A percentile compares a stretch with the other conserved stretches of the same genome.
phyloP scores from a whole-genome alignment of 257 asterid species.

The Cruciata laevipes region DNA sequence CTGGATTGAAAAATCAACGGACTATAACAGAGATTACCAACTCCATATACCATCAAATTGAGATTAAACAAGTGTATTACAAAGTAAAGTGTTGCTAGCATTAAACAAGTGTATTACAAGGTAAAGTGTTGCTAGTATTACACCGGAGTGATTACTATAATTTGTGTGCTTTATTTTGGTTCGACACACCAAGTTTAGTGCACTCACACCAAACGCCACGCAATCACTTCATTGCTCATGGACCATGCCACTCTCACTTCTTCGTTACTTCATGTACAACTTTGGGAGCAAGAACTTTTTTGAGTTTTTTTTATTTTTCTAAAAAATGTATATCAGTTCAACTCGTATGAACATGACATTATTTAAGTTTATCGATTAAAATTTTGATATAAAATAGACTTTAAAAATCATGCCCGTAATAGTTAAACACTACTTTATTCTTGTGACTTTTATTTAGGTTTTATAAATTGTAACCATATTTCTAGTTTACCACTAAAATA shows the following conservation, averaged over 20 bases:
- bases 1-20: background rate
- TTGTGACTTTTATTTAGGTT: too few species aligned
- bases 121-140: background rate
- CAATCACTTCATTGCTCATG: background rate
- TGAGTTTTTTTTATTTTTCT: too few species aligned
- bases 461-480: too few species aligned
- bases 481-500: too few species aligned
- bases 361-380: too few species aligned
- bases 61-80: background rate
- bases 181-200: conserved; percentile 10
- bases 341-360: too few species aligned
- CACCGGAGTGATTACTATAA: background rate
- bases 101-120: background rate
- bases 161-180: conserved; percentile 5
- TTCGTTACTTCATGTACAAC: background rate
- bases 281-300: too few species aligned
- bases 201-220: conserved; percentile 16
- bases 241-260: background rate
- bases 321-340: too few species aligned
- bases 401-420: too few species aligned
- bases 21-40: conserved; percentile 15
- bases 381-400: too few species aligned
- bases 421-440: too few species aligned
- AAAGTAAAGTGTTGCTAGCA: too few species aligned
- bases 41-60: background rate